Percentiles rank a stretch among this genome's conserved stretches.
Evolutionary conservation across 2,329 filamentous ascomycete species (phyloP).

Genomic region (Coniochaeta sp.): DNA sequence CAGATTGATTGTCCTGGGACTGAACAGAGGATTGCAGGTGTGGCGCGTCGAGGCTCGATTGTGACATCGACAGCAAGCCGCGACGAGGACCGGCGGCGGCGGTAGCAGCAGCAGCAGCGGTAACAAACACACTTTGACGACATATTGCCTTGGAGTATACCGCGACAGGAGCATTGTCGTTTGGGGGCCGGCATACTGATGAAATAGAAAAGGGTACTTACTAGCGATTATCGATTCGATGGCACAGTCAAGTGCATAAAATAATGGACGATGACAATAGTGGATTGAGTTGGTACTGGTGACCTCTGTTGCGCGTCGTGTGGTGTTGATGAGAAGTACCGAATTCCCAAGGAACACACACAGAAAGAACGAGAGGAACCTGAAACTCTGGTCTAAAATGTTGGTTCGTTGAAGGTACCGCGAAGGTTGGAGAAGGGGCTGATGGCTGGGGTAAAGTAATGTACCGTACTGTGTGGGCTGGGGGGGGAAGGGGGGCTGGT

Average conservation of each 20-base stretch:
- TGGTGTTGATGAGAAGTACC: not conserved
- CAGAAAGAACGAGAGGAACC: not conserved
- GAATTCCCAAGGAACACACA: not conserved
- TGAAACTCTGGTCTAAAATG: not conserved
- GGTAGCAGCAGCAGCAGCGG: not conserved
- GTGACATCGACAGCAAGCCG: not conserved
- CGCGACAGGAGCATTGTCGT: not conserved
- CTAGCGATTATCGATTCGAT: constrained; percentile 6
- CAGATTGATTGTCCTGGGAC: not conserved
- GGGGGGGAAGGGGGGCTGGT: constrained; percentile 11
- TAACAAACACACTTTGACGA: too few species aligned
- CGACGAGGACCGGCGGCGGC: not conserved
- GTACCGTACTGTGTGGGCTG: not conserved
- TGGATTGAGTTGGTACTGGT: constrained; percentile 15
- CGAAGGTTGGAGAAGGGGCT: not conserved
- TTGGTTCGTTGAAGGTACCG: not conserved
- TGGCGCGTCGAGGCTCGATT: not conserved
- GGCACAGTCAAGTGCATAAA: constrained; percentile 11
- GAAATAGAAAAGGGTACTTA: constrained; percentile 12
- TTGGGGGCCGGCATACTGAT: not conserved
- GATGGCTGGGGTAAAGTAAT: not conserved
- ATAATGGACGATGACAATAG: constrained; percentile 8
- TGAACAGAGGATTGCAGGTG: not conserved
- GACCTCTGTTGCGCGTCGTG: constrained; percentile 9
- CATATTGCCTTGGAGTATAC: not conserved